phyloP scores from a whole-genome alignment of 345 rosid genomes.

The Gossypium stocksii region DNA sequence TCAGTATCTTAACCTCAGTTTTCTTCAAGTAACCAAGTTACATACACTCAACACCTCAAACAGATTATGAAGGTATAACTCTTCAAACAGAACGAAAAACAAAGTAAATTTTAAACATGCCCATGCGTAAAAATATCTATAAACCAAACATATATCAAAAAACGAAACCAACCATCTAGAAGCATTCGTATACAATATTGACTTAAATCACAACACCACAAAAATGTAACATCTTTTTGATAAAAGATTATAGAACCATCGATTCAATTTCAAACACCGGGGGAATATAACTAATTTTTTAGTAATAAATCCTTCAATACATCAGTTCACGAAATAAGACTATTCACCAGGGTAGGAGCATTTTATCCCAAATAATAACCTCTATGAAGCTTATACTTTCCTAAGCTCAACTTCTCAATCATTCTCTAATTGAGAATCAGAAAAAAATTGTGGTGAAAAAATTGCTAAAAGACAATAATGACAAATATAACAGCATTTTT shows the following conservation, averaged over 20 bases:
- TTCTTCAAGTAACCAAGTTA: not conserved
- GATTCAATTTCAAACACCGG: not conserved
- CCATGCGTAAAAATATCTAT: not conserved
- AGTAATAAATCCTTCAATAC: not conserved
- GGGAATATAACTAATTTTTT: not conserved
- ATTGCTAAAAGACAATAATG: not conserved
- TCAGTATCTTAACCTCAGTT: not conserved
- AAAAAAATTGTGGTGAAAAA: not conserved
- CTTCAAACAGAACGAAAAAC: not conserved
- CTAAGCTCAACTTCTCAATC: not conserved
- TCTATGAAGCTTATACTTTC: not conserved
- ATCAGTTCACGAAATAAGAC: not conserved
- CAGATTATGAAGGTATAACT: not conserved
- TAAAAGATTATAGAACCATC: not conserved
- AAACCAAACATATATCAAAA: not conserved
- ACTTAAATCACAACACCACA: not conserved
- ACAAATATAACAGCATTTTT: not conserved
- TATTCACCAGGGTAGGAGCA: not conserved
- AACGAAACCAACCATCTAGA: not conserved
- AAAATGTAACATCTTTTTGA: not conserved
- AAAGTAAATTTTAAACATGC: not conserved
- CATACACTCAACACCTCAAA: not conserved
- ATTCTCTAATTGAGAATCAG: not conserved
- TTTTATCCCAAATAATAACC: not conserved
- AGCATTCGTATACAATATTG: not conserved